Evolutionary conservation across 441 rosid species (phyloP).

Genomic region (Adansonia rubrostipa): DNA sequence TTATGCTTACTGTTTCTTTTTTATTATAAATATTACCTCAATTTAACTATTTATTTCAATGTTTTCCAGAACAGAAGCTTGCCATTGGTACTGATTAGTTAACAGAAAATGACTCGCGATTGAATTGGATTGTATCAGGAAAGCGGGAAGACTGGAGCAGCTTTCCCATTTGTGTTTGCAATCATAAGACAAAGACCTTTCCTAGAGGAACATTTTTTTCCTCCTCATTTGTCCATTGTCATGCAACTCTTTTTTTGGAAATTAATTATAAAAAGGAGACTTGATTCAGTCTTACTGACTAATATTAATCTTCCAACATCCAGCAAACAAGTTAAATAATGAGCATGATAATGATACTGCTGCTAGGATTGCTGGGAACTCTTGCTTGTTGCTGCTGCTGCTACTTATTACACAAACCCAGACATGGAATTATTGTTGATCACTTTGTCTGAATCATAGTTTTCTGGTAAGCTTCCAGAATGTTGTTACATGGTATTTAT

Average conservation of each 20-base stretch:
- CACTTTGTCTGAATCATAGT: neutral
- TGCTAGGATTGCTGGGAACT: neutral
- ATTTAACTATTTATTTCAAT: neutral
- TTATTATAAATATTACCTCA: neutral
- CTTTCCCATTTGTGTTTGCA: slow-evolving; percentile 18
- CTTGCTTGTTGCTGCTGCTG: slow-evolving; percentile 4
- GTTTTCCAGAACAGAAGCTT: neutral
- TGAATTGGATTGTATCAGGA: slow-evolving; percentile 5
- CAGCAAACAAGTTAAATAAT: neutral
- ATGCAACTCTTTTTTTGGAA: neutral
- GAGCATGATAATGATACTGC: slow-evolving; percentile 4
- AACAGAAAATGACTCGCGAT: neutral
- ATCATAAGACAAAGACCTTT: neutral
- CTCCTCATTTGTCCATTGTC: neutral
- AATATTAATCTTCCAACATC: neutral
- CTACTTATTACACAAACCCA: slow-evolving; percentile 3
- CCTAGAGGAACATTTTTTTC: slow-evolving; percentile 9
- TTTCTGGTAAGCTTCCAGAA: neutral
- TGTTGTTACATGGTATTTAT: neutral
- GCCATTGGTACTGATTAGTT: neutral
- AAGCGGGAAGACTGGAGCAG: slow-evolving; percentile 12
- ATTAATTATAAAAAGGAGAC: neutral
- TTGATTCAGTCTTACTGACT: neutral
- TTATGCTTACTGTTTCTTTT: slow-evolving; percentile 8
- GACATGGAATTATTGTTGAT: neutral